These are phyloP conservation scores for Aegilops umbellulata DNA, from an alignment of 176 grass and related monocot genomes.

Conservation along the genomic window DNA sequence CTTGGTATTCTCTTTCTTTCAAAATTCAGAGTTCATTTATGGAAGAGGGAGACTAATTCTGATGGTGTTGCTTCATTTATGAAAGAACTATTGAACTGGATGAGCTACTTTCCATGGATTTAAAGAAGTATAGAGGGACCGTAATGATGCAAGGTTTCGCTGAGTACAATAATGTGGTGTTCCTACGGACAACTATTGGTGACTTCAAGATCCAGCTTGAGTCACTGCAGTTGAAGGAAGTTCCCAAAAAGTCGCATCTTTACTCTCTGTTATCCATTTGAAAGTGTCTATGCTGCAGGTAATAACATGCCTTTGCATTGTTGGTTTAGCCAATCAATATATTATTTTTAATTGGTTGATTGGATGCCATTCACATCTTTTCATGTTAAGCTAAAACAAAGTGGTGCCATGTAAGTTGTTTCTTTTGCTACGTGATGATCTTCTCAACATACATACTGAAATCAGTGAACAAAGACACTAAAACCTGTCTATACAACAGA, in stretches of 20 bases:
- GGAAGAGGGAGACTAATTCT: neutral
- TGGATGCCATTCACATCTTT: neutral
- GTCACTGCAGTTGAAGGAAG: neutral
- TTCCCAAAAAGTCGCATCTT: neutral
- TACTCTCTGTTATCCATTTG: neutral
- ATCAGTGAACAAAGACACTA: no score
- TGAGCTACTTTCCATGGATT: neutral
- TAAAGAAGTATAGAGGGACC: no score
- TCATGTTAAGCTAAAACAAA: neutral
- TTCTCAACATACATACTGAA: neutral
- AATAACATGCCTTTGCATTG: neutral
- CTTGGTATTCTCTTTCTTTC: neutral
- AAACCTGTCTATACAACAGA: no score
- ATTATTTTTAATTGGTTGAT: neutral
- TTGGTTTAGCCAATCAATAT: no score
- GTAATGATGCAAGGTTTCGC: neutral
- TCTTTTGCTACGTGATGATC: neutral
- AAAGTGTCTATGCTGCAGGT: neutral
- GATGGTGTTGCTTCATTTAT: neutral
- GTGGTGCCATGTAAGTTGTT: neutral
- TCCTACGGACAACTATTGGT: neutral
- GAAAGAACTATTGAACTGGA: neutral
- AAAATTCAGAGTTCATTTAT: neutral
- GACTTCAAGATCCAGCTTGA: neutral
- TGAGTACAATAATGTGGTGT: neutral